These are phyloP conservation scores for Hansenula sp. DNA, from an alignment of 1,139 yeast genomes.

Conservation along the genomic window DNA sequence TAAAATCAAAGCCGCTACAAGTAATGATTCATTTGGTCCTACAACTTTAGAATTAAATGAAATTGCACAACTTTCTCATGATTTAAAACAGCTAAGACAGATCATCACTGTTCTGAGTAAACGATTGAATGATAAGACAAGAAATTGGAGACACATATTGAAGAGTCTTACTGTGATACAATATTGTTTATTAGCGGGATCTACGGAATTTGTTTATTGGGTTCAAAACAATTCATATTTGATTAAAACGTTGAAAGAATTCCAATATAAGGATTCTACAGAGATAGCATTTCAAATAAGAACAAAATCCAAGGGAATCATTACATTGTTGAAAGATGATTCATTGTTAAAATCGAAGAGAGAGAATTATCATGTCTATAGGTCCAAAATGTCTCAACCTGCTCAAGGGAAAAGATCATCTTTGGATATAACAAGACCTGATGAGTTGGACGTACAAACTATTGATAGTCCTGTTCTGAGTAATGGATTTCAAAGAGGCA, in stretches of 20 bases:
- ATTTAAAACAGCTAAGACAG: slow-evolving; percentile 69
- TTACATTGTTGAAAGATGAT: slow-evolving; percentile 29
- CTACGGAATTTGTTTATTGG: slow-evolving; percentile 90
- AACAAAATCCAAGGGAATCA: slow-evolving; percentile 62
- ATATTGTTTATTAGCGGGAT: slow-evolving; percentile 81
- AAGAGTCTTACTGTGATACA: slow-evolving; percentile 86
- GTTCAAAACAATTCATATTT: slow-evolving; percentile 81
- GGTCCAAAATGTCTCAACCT: slow-evolving; percentile 39
- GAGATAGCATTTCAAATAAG: slow-evolving; percentile 90
- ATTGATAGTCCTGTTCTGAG: not conserved
- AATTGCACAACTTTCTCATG: slow-evolving; percentile 67
- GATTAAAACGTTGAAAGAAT: slow-evolving; percentile 85
- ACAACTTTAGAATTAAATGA: slow-evolving; percentile 80
- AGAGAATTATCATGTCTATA: slow-evolving; percentile 34
- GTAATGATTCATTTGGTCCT: slow-evolving; percentile 87
- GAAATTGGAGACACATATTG: slow-evolving; percentile 95
- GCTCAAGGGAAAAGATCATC: slow-evolving; percentile 26
- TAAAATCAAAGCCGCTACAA: slow-evolving; percentile 86
- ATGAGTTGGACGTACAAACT: slow-evolving; percentile 6
- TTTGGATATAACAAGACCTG: slow-evolving; percentile 14
- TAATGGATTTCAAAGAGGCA: slow-evolving; percentile 12
- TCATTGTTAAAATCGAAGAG: slow-evolving; percentile 31
- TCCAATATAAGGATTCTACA: slow-evolving; percentile 69
- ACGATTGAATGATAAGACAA: slow-evolving; percentile 89
- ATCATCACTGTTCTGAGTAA: slow-evolving; percentile 90